Percentiles rank a stretch among this genome's conserved stretches.
Evolutionary conservation across 2,329 filamentous ascomycete species (phyloP).

Genomic region (Fusarium sororula): DNA sequence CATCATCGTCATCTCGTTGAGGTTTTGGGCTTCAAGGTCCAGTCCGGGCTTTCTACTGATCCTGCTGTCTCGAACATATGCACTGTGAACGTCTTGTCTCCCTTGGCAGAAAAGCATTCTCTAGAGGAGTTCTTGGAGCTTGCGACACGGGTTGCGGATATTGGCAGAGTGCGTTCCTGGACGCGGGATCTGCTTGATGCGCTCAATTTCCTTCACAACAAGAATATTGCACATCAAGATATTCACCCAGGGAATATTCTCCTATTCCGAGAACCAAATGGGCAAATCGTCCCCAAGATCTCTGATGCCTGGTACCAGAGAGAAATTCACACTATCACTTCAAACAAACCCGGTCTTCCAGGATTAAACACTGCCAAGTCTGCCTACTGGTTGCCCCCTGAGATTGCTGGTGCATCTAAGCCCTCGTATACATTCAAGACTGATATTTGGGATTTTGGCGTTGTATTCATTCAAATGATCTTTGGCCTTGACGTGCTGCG

Average conservation of each 20-base stretch:
- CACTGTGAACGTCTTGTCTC: conserved; percentile 79
- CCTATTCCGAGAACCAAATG: conserved; percentile 73
- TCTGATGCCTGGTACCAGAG: conserved; percentile 78
- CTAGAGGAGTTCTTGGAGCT: conserved; percentile 84
- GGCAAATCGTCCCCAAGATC: conserved; percentile 77
- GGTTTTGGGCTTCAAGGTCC: conserved; percentile 84
- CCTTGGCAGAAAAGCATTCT: conserved; percentile 83
- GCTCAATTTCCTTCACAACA: conserved; percentile 85
- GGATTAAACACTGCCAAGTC: conserved; percentile 72
- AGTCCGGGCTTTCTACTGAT: conserved; percentile 58
- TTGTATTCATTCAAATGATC: conserved; percentile 92
- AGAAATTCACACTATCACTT: conserved; percentile 69
- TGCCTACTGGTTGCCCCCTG: conserved; percentile 84
- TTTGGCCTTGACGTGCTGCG: conserved; percentile 82
- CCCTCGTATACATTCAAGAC: conserved; percentile 78
- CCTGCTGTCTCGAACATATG: conserved; percentile 58
- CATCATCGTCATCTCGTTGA: conserved; percentile 81
- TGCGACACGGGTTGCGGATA: conserved; percentile 73
- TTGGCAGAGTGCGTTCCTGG: conserved; percentile 84
- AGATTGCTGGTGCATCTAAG: conserved; percentile 71
- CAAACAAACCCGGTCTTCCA: conserved; percentile 61
- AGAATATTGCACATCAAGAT: conserved; percentile 84
- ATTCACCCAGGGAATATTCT: conserved; percentile 84
- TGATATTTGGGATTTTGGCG: conserved; percentile 94
- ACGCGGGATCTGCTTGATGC: conserved; percentile 92